Evolutionary conservation across 2,329 filamentous ascomycete genomes (phyloP).

Genomic region (Aspergillus pseudotamarii): DNA sequence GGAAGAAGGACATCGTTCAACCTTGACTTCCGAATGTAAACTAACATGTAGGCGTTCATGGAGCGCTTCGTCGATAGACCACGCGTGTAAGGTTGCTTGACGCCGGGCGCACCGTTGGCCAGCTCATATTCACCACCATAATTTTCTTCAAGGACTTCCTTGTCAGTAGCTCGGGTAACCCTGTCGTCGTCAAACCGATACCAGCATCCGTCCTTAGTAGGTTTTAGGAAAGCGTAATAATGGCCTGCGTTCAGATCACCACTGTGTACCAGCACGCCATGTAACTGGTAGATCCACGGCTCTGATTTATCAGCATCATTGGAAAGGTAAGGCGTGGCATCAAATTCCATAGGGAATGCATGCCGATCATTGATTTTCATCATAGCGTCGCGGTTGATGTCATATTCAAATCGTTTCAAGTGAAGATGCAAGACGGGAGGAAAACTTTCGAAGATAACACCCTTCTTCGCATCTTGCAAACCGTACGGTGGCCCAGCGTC

Average conservation of each 20-base stretch:
- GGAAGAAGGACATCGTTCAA: slow-evolving; percentile 80
- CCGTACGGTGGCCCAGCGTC: slow-evolving; percentile 88
- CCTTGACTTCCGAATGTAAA: slow-evolving; percentile 87
- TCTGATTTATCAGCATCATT: slow-evolving; percentile 85
- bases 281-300: slow-evolving; percentile 86
- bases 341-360: slow-evolving; percentile 53
- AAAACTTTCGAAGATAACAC: slow-evolving; percentile 94
- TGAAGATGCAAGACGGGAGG: slow-evolving; percentile 93
- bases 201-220: slow-evolving; percentile 88
- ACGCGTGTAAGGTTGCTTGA: slow-evolving; percentile 66
- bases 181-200: slow-evolving; percentile 98
- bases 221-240: slow-evolving; percentile 97
- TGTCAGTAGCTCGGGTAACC: slow-evolving; percentile 88
- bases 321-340: slow-evolving; percentile 80
- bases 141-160: slow-evolving; percentile 94
- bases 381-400: slow-evolving; percentile 93
- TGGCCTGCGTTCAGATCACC: slow-evolving; percentile 96
- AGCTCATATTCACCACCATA: slow-evolving; percentile 83
- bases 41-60: slow-evolving; percentile 97
- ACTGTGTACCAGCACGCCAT: slow-evolving; percentile 94
- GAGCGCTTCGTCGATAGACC: slow-evolving; percentile 67
- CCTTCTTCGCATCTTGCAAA: slow-evolving; percentile 94
- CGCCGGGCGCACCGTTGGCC: slow-evolving; percentile 58
- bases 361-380: slow-evolving; percentile 78
- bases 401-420: slow-evolving; percentile 96